Percentiles rank a stretch among this genome's conserved stretches.
These are phyloP conservation scores for Backusella parvicylindrica DNA, from an alignment of 192 early-diverging fungal species.

Conservation along the genomic window DNA sequence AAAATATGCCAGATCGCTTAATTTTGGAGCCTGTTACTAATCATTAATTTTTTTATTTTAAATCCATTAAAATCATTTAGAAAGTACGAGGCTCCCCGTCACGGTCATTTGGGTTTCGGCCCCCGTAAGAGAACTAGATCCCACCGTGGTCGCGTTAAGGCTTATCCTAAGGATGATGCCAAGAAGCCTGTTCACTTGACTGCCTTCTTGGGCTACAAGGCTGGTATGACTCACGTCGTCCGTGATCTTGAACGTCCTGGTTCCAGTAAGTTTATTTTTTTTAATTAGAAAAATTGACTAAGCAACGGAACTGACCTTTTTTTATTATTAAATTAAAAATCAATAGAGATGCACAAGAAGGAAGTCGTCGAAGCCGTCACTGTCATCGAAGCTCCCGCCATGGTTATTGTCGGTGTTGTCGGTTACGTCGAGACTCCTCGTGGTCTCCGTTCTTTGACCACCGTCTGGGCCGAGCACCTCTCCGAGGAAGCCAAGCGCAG, in stretches of 20 bases:
- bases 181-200: slow-evolving; percentile 96
- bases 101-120: slow-evolving; percentile 71
- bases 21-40: too few species aligned
- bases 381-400: slow-evolving; percentile 95
- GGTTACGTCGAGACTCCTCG: slow-evolving; percentile 99
- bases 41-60: too few species aligned
- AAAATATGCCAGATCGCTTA: too few species aligned
- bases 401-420: slow-evolving; percentile 98
- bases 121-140: slow-evolving; percentile 85
- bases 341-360: slow-evolving; percentile 95
- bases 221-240: slow-evolving; percentile 99
- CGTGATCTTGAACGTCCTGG: slow-evolving; percentile 98
- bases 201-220: slow-evolving; percentile 99
- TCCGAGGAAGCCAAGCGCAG: slow-evolving; percentile 96
- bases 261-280: slow-evolving; percentile 49
- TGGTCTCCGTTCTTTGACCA: slow-evolving; percentile 96
- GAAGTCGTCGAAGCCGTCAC: slow-evolving; percentile 99
- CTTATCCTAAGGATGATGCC: slow-evolving; percentile 98
- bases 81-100: slow-evolving; percentile 98
- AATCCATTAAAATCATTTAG: slow-evolving; percentile 47
- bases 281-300: background rate
- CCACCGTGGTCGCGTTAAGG: slow-evolving; percentile 95
- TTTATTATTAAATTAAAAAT: background rate
- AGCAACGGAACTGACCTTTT: too few species aligned
- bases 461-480: slow-evolving; percentile 99